Evolutionary conservation across 2,329 filamentous ascomycete species (phyloP).

Genomic region (Aaosphaeria arxii): DNA sequence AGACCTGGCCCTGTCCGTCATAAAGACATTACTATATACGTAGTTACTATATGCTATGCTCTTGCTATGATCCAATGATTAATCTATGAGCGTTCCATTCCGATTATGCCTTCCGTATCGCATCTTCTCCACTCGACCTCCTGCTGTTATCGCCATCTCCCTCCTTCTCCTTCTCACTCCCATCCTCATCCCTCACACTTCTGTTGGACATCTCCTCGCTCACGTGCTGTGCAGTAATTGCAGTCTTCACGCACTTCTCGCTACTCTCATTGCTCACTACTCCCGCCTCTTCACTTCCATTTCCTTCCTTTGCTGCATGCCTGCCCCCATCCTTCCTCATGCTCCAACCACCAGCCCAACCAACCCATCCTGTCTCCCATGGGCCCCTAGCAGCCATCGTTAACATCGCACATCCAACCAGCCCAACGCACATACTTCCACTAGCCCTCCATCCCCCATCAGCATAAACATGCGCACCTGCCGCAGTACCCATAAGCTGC

Average conservation of each 20-base stretch:
- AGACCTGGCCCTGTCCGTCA: too few species aligned
- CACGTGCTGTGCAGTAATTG: constrained; percentile 4
- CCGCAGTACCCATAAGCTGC: constrained; percentile 64
- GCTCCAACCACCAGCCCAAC: constrained; percentile 58
- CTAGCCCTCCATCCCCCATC: constrained; percentile 55
- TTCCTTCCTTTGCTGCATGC: background rate
- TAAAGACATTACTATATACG: too few species aligned
- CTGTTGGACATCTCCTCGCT: constrained; percentile 20
- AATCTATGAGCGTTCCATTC: too few species aligned
- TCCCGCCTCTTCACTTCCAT: too few species aligned
- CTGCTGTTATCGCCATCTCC: constrained; percentile 1
- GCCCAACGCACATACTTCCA: constrained; percentile 56
- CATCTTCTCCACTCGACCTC: constrained; percentile 6
- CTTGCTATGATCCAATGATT: too few species aligned
- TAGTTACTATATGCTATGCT: too few species aligned
- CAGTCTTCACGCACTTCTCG: constrained; percentile 7
- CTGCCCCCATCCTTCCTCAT: constrained; percentile 39
- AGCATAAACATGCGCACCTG: constrained; percentile 55
- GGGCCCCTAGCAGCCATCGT: constrained; percentile 52
- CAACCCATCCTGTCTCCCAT: constrained; percentile 57
- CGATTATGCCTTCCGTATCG: background rate
- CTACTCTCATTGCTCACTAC: too few species aligned
- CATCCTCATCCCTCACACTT: constrained; percentile 6
- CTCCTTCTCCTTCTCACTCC: constrained; percentile 6
- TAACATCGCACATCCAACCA: constrained; percentile 49